Conservation (phyloP, 1,139 yeast species). For the Scheffersomyces parashehatae region DNA sequence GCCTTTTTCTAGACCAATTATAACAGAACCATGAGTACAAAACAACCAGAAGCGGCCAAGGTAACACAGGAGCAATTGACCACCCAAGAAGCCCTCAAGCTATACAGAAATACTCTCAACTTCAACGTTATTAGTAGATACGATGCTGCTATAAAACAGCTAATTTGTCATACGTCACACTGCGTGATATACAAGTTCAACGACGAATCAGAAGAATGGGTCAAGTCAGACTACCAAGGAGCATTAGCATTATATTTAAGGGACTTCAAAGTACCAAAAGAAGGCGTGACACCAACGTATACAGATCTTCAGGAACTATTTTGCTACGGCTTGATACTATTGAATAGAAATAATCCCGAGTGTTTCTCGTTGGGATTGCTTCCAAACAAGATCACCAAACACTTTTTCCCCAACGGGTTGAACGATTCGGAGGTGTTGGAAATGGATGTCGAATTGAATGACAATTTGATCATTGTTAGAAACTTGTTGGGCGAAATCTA, state of each 20-base stretch:
- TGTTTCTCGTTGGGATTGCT: slow-evolving; percentile 80
- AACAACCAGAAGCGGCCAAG: background rate
- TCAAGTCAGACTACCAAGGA: slow-evolving; percentile 77
- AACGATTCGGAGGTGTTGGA: slow-evolving; percentile 44
- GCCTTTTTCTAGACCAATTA: background rate
- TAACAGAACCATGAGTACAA: background rate
- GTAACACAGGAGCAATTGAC: slow-evolving; percentile 16
- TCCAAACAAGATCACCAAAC: slow-evolving; percentile 54
- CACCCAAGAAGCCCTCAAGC: slow-evolving; percentile 47
- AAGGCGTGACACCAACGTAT: slow-evolving; percentile 22
- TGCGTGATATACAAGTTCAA: slow-evolving; percentile 77
- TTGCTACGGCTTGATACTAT: slow-evolving; percentile 75
- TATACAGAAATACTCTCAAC: slow-evolving; percentile 70
- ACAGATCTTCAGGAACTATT: slow-evolving; percentile 52
- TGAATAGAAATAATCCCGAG: slow-evolving; percentile 73
- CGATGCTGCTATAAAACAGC: slow-evolving; percentile 77
- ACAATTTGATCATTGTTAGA: slow-evolving; percentile 76
- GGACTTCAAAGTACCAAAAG: slow-evolving; percentile 41
- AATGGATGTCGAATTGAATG: slow-evolving; percentile 78
- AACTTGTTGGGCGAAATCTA: slow-evolving; percentile 75
- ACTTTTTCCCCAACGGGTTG: slow-evolving; percentile 41
- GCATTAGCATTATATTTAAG: slow-evolving; percentile 78
- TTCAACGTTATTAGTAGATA: slow-evolving; percentile 81
- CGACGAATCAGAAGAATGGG: slow-evolving; percentile 71
- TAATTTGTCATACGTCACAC: slow-evolving; percentile 75